Conservation (phyloP, 2,329 filamentous ascomycete genomes). For the Ambrosiella xylebori region DNA sequence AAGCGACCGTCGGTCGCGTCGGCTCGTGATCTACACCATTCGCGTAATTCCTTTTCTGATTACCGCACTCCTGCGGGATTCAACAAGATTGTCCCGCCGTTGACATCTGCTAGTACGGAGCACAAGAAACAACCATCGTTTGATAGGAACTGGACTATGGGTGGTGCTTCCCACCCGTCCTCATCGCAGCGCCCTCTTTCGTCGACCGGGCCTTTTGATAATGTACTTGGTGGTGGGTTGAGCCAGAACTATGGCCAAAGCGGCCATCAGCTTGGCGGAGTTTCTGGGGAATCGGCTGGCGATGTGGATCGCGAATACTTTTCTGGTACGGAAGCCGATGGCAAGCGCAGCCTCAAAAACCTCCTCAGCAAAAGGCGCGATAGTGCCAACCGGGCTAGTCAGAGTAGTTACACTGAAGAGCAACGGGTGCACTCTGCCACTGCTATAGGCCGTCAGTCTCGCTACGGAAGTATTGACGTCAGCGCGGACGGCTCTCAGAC, state of each 20-base stretch:
- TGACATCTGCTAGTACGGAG: slow-evolving; percentile 14
- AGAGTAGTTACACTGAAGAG: slow-evolving; percentile 55
- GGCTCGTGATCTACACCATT: slow-evolving; percentile 66
- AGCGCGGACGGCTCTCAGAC: slow-evolving; percentile 41
- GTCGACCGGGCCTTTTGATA: slow-evolving; percentile 33
- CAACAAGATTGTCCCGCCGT: slow-evolving; percentile 44
- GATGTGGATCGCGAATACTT: slow-evolving; percentile 85
- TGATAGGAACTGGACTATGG: slow-evolving; percentile 53
- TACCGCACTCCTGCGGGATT: slow-evolving; percentile 57
- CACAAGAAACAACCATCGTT: slow-evolving; percentile 54
- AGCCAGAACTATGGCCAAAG: slow-evolving; percentile 13
- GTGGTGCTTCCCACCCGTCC: slow-evolving; percentile 24
- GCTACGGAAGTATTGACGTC: slow-evolving; percentile 65
- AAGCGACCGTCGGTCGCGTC: slow-evolving; percentile 62
- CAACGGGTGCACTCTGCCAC: slow-evolving; percentile 48
- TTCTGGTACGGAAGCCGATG: slow-evolving; percentile 71
- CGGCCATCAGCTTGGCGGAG: slow-evolving; percentile 7
- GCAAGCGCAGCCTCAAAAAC: slow-evolving; percentile 45
- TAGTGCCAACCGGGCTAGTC: slow-evolving; percentile 21
- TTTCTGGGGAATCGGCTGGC: slow-evolving; percentile 30
- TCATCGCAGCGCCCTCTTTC: slow-evolving; percentile 28
- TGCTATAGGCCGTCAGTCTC: slow-evolving; percentile 53
- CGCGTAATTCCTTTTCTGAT: slow-evolving; percentile 27
- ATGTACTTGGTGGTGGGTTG: slow-evolving; percentile 16
- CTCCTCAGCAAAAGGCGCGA: slow-evolving; percentile 62